Base-by-base conservation (phyloP, 345 rosid genomes). In the Streptanthus diversifolius region DNA sequence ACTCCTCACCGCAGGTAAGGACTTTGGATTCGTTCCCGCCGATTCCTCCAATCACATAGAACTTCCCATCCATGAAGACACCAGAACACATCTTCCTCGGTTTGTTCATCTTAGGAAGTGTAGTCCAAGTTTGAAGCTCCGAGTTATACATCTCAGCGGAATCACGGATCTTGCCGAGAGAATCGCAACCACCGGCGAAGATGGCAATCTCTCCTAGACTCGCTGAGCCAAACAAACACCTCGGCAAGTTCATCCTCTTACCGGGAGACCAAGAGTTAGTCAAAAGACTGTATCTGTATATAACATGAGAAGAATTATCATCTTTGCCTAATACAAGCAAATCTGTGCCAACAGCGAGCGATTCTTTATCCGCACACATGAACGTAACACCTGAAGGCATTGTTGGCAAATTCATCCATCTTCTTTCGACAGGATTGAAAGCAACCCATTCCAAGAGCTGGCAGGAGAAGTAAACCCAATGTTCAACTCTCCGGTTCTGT, bases 391-490 rank as follows among this genome's bases (percentile, higher is more conserved):
- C 71, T 27, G 90, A 49, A 63, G 60, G 63, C 87, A 93, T 83
- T 43, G 29, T 80, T 2, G 96, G 98, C 56, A 93, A 18, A 61
- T 71, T 74, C 87, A 86, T 81, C 96, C 97, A 91, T 18, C 82
- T 70, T 19, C 71, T 2, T 12, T 67, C 69, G 64, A 76, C 48
- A 11, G 98, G 96, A 74, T 91, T 88, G 74, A 84, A 89, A 35
- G 88, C 88, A 69, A 85, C 92, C 98, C 98, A 93, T 63, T 86
- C 84, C 18, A 79, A 53, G 47, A 80, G 83, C 64, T 79, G 74
- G 65, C 93, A 86, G 0, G 96, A 87, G 79, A 91, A 86, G 81
- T 91, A 93, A 11, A 89, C 83, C 98, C 98, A 93, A 47, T 86
- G 89, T 9, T 88, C 95, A 1, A 82, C 61, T 0, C 81, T 72